Percentiles rank a stretch among this genome's conserved stretches.
Evolutionary conservation across 2,329 filamentous ascomycete genomes (phyloP).

Genomic region (Trichoderma gracile): DNA sequence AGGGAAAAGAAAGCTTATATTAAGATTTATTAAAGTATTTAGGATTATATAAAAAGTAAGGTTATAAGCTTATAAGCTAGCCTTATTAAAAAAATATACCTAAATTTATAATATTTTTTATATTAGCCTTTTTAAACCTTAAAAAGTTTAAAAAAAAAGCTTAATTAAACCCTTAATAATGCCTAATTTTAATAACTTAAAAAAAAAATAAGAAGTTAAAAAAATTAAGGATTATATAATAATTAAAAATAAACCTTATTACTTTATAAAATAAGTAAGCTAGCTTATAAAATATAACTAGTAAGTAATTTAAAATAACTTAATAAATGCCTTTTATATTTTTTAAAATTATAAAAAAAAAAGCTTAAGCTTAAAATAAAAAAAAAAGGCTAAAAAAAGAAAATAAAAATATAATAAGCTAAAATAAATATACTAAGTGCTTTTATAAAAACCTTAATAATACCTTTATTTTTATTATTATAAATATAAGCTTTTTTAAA

Average conservation of each 20-base stretch:
- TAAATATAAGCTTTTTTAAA: too few relatives aligned
- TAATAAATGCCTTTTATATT: not conserved
- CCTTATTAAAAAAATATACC: not conserved
- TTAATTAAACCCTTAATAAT: too few relatives aligned
- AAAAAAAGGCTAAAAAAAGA: too few relatives aligned
- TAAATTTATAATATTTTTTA: not conserved
- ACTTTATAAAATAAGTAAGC: not conserved
- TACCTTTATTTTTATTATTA: too few relatives aligned
- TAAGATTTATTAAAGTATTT: not conserved
- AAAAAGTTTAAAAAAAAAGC: too few relatives aligned
- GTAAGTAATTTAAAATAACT: not conserved
- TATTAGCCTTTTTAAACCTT: not conserved
- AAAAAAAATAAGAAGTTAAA: not conserved
- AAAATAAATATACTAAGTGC: too few relatives aligned
- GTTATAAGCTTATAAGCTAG: not conserved
- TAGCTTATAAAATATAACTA: not conserved
- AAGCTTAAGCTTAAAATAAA: too few relatives aligned
- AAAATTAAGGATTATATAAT: not conserved
- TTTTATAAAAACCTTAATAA: too few relatives aligned
- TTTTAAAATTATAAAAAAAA: not conserved
- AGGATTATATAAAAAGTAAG: not conserved
- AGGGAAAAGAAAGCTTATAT: not conserved
- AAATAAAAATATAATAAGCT: too few relatives aligned
- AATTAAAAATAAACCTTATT: not conserved
- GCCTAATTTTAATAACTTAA: not conserved